These are phyloP conservation scores for Sanghuangporus baumii DNA, from an alignment of 1,284 basidiomycete species.

Conservation along the genomic window DNA sequence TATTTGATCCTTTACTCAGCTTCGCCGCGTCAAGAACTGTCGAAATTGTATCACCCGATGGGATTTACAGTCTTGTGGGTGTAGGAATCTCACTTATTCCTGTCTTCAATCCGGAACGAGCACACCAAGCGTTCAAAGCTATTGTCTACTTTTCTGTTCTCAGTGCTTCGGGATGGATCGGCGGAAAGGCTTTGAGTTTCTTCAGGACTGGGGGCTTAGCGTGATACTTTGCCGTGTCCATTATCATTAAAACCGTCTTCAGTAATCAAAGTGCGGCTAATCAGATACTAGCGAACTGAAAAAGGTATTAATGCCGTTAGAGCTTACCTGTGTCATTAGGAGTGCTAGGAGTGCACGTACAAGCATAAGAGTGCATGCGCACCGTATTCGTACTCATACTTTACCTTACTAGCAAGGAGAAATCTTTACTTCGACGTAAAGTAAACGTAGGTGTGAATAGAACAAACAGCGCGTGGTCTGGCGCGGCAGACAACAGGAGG, in stretches of 20 bases:
- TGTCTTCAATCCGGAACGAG: constrained; percentile 8
- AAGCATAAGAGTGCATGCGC: too few species aligned
- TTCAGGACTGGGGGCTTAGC: not conserved
- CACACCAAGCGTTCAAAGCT: constrained; percentile 15
- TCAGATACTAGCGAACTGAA: not conserved
- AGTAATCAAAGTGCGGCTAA: not conserved
- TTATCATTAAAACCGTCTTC: not conserved
- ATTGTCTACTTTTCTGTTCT: constrained; percentile 18
- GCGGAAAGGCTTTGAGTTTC: not conserved
- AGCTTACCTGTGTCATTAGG: too few species aligned
- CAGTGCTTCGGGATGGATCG: constrained; percentile 18
- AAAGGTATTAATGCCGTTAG: not conserved
- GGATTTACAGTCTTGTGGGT: constrained; percentile 15
- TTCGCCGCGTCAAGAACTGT: constrained; percentile 8
- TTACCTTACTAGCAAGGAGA: too few species aligned
- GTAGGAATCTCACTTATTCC: constrained; percentile 13
- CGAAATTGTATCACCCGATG: constrained; percentile 5
- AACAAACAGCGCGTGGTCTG: too few species aligned
- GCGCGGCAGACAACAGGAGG: too few species aligned
- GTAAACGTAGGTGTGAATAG: too few species aligned
- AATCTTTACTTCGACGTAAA: too few species aligned
- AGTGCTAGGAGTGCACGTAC: too few species aligned
- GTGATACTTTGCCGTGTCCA: not conserved
- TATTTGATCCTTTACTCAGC: not conserved
- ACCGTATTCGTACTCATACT: too few species aligned